Base-by-base conservation (phyloP, 768 basidiomycete species). In the Dacryopinax primogenitus region DNA sequence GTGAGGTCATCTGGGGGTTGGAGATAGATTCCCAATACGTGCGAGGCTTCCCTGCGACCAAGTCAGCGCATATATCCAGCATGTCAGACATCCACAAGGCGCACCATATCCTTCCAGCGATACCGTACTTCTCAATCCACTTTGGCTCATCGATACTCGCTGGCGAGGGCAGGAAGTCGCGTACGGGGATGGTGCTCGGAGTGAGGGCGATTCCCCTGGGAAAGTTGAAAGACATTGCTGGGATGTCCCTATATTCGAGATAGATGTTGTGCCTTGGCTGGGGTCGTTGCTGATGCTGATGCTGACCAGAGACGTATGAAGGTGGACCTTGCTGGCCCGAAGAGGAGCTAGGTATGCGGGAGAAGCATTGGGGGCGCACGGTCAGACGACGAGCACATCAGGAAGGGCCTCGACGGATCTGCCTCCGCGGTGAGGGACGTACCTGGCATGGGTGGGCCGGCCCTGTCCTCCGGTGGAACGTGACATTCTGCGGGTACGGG, bases 41-140 rank as follows among this genome's bases (percentile, higher is more conserved):
- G 84, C 2, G 87, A 83, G 28, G 87, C 86, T 75, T 91, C 88
- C 90, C 88, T 90, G 72, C 51, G 65, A 39, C n/a, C 28, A 44
- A 37, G 36, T 66, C 28, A 68, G 63, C 16, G 7, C 1, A 15
- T 66, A 33, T 34, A 45, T 23, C 44, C 12, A 45, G 30, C 21
- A 64, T 33, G 67, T 23, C 21, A 37, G 65, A 35, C 37, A n/a
- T 47, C 63, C 66, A 58, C 63, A 63, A 63, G 68, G 71, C 72
- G 78, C 78, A 88, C 91, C 90, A 92, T 58, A 93, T 84, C 74
- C 88, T 79, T 33, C 90, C 88, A 7, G 90, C 91, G 65, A 93
- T 92, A 3, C 90, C 90, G 72, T 87, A 91, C 69, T 77, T 77
- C 16, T 78, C 74, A 64, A 92, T 92, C 41, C 41, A 44, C 41